Evolutionary conservation across 2,329 filamentous ascomycete genomes (phyloP).

Genomic region (Pseudogymnoascus sp.): DNA sequence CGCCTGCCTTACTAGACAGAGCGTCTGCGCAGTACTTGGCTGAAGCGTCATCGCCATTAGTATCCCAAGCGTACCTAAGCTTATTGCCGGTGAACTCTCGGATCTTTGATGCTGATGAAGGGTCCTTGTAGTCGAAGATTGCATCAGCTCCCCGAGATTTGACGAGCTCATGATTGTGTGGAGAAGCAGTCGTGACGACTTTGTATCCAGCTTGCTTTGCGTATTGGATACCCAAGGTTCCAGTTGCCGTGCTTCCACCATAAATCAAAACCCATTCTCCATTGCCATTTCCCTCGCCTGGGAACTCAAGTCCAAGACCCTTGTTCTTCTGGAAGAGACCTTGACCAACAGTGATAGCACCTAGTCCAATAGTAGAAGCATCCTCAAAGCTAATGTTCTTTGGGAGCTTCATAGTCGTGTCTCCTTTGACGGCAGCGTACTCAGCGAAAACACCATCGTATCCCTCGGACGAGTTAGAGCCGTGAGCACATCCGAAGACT

Average conservation of each 20-base stretch:
- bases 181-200: constrained; percentile 39
- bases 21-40: constrained; percentile 27
- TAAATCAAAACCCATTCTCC: constrained; percentile 37
- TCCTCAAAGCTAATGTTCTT: constrained; percentile 13
- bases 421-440: constrained; percentile 17
- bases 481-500: constrained; percentile 18
- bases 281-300: neutral
- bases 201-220: constrained; percentile 31
- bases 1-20: constrained; percentile 35
- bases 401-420: constrained; percentile 16
- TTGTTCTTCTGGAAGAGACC: constrained; percentile 17
- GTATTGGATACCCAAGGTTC: constrained; percentile 40
- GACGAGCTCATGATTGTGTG: constrained; percentile 40
- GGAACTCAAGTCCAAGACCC: constrained; percentile 15
- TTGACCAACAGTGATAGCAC: constrained; percentile 17
- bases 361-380: constrained; percentile 14
- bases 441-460: constrained; percentile 20
- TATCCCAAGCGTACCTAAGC: constrained; percentile 38
- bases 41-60: constrained; percentile 35
- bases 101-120: constrained; percentile 38
- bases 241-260: constrained; percentile 42
- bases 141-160: constrained; percentile 38
- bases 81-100: constrained; percentile 35
- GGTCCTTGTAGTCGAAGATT: constrained; percentile 43
- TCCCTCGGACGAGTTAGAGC: constrained; percentile 13